These are phyloP conservation scores for Colletotrichum sp. DNA, from an alignment of 2,329 filamentous ascomycete genomes.

Conservation along the genomic window DNA sequence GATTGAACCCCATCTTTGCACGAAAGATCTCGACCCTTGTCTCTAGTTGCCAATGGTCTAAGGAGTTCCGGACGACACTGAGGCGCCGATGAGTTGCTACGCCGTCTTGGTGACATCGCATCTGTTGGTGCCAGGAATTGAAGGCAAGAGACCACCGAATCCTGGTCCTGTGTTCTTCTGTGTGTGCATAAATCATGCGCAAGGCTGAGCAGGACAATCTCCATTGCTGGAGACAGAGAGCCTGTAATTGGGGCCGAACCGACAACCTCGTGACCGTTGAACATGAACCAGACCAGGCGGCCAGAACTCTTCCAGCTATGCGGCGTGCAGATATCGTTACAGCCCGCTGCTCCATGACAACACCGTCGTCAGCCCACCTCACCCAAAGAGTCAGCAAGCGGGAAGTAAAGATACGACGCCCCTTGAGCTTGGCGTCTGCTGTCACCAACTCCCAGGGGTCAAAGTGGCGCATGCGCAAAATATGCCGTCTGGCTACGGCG, in stretches of 20 bases:
- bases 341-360: background rate
- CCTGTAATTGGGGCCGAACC: background rate
- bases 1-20: background rate
- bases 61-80: background rate
- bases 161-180: background rate
- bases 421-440: conserved; percentile 1
- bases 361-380: background rate
- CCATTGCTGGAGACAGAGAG: background rate
- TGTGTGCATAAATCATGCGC: background rate
- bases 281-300: background rate
- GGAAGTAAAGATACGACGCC: conserved; percentile 1
- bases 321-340: background rate
- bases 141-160: background rate
- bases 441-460: conserved; percentile 25
- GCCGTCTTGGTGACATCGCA: background rate
- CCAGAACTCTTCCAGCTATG: background rate
- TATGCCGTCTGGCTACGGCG: conserved; percentile 70
- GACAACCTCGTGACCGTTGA: background rate
- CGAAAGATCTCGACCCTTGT: background rate
- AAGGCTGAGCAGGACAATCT: background rate
- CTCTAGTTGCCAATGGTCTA: conserved; percentile 4
- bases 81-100: background rate
- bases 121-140: background rate
- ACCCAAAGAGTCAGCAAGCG: background rate
- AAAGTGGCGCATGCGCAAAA: conserved; percentile 60